phyloP scores from a whole-genome alignment of 495 filamentous ascomycete species.

The Corynascus novoguineensis region DNA sequence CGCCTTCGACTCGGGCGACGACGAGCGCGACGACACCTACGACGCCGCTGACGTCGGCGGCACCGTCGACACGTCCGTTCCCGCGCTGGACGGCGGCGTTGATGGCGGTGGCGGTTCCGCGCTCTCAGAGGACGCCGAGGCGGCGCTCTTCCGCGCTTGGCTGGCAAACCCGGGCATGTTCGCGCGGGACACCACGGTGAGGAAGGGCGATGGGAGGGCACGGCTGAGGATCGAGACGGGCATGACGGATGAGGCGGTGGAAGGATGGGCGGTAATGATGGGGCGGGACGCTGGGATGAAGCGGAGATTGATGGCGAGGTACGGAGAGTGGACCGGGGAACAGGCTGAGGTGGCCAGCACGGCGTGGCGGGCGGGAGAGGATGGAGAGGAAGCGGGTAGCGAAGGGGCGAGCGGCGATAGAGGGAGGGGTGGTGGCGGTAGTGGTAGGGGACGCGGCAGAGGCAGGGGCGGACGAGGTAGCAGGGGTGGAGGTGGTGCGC shows the following conservation, averaged over 20 bases:
- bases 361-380: conserved; percentile 51
- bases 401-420: conserved; percentile 14
- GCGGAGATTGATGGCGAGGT: conserved; percentile 60
- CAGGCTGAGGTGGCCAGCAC: conserved; percentile 59
- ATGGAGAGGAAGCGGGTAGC: conserved; percentile 40
- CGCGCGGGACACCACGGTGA: conserved; percentile 59
- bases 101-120: conserved; percentile 37
- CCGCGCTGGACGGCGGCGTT: conserved; percentile 24
- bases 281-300: conserved; percentile 60
- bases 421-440: conserved; percentile 29
- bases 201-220: conserved; percentile 54
- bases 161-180: conserved; percentile 59
- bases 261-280: conserved; percentile 90
- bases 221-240: conserved; percentile 70
- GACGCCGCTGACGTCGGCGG: conserved; percentile 87
- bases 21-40: conserved; percentile 97
- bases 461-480: conserved; percentile 48
- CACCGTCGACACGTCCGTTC: conserved; percentile 64
- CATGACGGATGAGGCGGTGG: conserved; percentile 90
- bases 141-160: conserved; percentile 63
- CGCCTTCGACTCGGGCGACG: conserved; percentile 88
- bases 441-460: conserved; percentile 34
- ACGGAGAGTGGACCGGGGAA: conserved; percentile 52
- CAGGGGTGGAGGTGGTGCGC: conserved; percentile 53
- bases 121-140: conserved; percentile 43